Conservation (phyloP, 2,329 filamentous ascomycete species). For the Ophioceras dolichostomum region DNA sequence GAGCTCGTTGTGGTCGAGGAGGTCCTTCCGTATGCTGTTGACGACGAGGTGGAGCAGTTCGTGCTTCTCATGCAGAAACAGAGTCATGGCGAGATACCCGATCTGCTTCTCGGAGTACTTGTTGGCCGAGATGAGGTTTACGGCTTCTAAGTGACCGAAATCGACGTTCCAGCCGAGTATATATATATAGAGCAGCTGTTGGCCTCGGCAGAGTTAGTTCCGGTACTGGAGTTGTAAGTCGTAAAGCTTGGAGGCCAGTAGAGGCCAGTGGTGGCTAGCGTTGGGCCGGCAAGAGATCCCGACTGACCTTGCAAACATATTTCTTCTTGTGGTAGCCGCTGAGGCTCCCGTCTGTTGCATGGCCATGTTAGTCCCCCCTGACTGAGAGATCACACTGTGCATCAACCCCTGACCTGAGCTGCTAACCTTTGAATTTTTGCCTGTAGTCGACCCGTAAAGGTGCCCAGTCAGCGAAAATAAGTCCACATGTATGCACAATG, state of each 20-base stretch:
- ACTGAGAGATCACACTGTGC: too few relatives aligned
- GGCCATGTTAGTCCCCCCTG: conserved; percentile 16
- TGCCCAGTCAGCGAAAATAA: too few relatives aligned
- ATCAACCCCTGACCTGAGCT: too few relatives aligned
- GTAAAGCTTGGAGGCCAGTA: too few relatives aligned
- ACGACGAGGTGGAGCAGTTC: conserved; percentile 92
- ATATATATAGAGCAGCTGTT: conserved; percentile 86
- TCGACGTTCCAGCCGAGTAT: conserved; percentile 99
- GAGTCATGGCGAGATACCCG: conserved; percentile 90
- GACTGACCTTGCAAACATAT: conserved; percentile 87
- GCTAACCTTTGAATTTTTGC: conserved; percentile 86
- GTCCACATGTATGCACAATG: too few relatives aligned
- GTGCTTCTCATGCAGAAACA: conserved; percentile 95
- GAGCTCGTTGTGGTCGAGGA: conserved; percentile 89
- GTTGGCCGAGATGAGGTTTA: conserved; percentile 90
- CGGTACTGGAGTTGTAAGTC: too few relatives aligned
- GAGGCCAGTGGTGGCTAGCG: too few relatives aligned
- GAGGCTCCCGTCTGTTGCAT: conserved; percentile 64
- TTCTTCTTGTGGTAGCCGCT: conserved; percentile 99
- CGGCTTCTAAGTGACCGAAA: conserved; percentile 95
- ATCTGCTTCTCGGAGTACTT: conserved; percentile 99
- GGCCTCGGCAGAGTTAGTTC: conserved; percentile 6
- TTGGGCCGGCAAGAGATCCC: too few relatives aligned
- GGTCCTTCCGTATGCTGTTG: conserved; percentile 95
- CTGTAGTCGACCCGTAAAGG: conserved; percentile 28